Base-by-base conservation (phyloP, 2,329 filamentous ascomycete genomes). In the Paracoccidioides brasiliensis region DNA sequence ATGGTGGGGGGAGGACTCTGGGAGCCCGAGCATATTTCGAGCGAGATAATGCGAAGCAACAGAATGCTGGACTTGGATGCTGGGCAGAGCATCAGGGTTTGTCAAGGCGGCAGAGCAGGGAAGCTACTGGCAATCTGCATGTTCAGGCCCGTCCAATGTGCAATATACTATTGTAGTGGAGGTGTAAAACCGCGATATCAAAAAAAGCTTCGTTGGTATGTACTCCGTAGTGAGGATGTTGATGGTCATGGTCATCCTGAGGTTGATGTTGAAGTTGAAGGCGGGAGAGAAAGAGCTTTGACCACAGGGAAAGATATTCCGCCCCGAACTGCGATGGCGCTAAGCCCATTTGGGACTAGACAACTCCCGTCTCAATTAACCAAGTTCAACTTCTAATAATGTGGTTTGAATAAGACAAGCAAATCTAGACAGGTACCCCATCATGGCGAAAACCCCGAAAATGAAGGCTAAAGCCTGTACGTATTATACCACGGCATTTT, bases 391-490 rank as follows among this genome's bases (percentile, higher is more conserved):
- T 33, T 32, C 4, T 43, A 30, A 6, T 33, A 46, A 46, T 33
- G 28, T 32, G 30, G 33, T 46, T 46, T 33, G 28, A 35, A 15
- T 33, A 15, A 5, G 15, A 48, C 45, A 48, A 48, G 15, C 0
- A 5, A 33, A 48, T 33, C 9, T 15, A 5, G 4, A 48, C 14
- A 41, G 8, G 32, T 1, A 5, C 50, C 7, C 52, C 37, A 38
- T 37, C 54, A 74, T 74, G 72, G 71, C 67, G 5, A 72, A 72
- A 61, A 70, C 65, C 33, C 52, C 60, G 1, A 66, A 65, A 52
- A 30, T 62, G 32, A 69, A 66, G 54, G 56, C 66, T 50, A 71
- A 62, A 56, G 60, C 64, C 64, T 65, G 59, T 55, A 56, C 35
- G 51, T 46, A 15, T 37, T 33, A 22, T 40, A 6, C 15, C 33